Conservation (phyloP, 345 rosid species). For the Barbarea vulgaris region DNA sequence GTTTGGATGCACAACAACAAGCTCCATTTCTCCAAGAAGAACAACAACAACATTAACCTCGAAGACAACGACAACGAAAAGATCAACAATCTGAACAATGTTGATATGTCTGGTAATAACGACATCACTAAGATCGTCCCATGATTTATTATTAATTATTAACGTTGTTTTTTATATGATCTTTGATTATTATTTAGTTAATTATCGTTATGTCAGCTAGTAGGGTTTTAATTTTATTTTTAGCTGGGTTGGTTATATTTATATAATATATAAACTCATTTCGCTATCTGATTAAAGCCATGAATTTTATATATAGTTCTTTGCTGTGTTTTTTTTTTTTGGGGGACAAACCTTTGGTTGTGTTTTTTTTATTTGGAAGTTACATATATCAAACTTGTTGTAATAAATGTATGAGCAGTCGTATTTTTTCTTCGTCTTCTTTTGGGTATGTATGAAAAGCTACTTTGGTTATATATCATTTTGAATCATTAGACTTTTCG, state of each 20-base stretch:
- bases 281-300: slow-evolving; percentile 8
- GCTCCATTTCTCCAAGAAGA: slow-evolving; percentile 45
- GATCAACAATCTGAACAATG: slow-evolving; percentile 33
- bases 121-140: slow-evolving; percentile 30
- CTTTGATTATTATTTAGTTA: slow-evolving; percentile 17
- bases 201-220: slow-evolving; percentile 5
- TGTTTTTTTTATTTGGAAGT: slow-evolving; percentile 19
- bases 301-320: slow-evolving; percentile 16
- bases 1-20: slow-evolving; percentile 88
- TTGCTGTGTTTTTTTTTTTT: slow-evolving; percentile 9
- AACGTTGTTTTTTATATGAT: slow-evolving; percentile 24
- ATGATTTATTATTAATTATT: slow-evolving; percentile 14
- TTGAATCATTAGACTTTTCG: slow-evolving; percentile 30
- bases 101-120: slow-evolving; percentile 36
- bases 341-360: background rate
- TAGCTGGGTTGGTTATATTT: slow-evolving; percentile 25
- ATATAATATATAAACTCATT: slow-evolving; percentile 19
- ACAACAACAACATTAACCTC: slow-evolving; percentile 35
- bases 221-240: slow-evolving; percentile 24
- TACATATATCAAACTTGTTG: slow-evolving; percentile 22
- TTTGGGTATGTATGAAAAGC: slow-evolving; percentile 33
- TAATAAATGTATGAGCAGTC: slow-evolving; percentile 23
- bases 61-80: slow-evolving; percentile 32
- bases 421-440: slow-evolving; percentile 12
- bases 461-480: slow-evolving; percentile 30